A percentile compares a stretch with the other conserved stretches of the same genome.
phyloP scores from a whole-genome alignment of 306 rosid genomes.

The Casuarina glauca region DNA sequence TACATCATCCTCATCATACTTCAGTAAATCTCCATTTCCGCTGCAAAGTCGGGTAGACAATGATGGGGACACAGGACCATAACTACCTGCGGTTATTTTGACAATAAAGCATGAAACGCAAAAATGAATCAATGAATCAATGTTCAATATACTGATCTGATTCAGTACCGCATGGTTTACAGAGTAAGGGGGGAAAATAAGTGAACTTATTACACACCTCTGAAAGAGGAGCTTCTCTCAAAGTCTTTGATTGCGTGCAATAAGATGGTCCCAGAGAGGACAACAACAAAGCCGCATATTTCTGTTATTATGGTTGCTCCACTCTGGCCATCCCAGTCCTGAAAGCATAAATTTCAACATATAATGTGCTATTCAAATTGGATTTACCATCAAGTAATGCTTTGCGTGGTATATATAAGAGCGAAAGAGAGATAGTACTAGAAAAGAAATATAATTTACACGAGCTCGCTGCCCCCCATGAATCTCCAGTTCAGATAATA shows the following conservation, averaged over 20 bases:
- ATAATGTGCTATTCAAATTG: slow-evolving; percentile 19
- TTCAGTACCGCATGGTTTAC: neutral
- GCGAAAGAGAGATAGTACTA: neutral
- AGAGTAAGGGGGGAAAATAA: slow-evolving; percentile 5
- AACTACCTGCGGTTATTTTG: slow-evolving; percentile 43
- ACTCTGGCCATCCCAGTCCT: slow-evolving; percentile 90
- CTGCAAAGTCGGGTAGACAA: slow-evolving; percentile 54
- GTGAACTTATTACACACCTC: slow-evolving; percentile 48
- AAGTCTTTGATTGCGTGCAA: slow-evolving; percentile 71
- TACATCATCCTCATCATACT: slow-evolving; percentile 55
- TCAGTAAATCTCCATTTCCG: slow-evolving; percentile 60
- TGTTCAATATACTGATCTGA: slow-evolving; percentile 15
- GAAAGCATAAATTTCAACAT: slow-evolving; percentile 26
- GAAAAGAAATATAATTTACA: neutral
- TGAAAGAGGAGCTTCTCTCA: slow-evolving; percentile 68
- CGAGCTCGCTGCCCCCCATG: neutral
- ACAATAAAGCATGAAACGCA: slow-evolving; percentile 15
- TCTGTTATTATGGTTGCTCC: slow-evolving; percentile 62
- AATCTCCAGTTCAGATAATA: neutral
- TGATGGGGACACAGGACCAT: slow-evolving; percentile 55
- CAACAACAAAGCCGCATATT: slow-evolving; percentile 81
- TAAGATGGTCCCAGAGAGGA: slow-evolving; percentile 73
- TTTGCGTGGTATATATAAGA: neutral
- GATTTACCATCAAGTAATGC: neutral
- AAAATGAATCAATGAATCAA: slow-evolving; percentile 19